Base-by-base conservation (phyloP, 106 monocot species). In the Gastrodia elata region DNA sequence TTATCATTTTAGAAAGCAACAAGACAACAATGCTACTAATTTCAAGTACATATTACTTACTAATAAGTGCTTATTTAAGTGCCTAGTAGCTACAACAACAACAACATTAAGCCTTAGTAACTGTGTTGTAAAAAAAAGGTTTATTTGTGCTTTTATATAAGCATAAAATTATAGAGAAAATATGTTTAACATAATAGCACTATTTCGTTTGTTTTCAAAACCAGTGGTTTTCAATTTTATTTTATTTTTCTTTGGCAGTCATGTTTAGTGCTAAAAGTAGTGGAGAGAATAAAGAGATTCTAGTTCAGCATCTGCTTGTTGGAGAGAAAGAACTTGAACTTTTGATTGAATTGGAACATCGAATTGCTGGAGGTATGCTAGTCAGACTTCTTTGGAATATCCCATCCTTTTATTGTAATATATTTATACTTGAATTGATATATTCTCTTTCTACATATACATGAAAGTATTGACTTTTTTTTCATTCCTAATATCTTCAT, bases 241-340 rank as follows among this genome's bases (percentile, higher is more conserved):
- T 58, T 35, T 71, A 32, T 0, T 49, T 71, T 68, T 18, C 30
- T 25, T 37, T 65, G 48, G 40, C 79, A 94, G 94, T 75, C 74
- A 25, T 49, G 16, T 90, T 81, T 71, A 84, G 84, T 76, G 75
- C 86, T 22, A 84, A 84, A 6, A 75, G 58, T 43, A 67, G 64
- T 70, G 80, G 75, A 61, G 84, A 70, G 46, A 76, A 73, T n/a
- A 93, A 79, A 73, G 97, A 98, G 82, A 76, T 93, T 46, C 67
- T 98, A 67, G 91, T 98, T 26, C 97, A 98, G 73, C 97, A 98
- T 77, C 80, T 98, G 77, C 88, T 98, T 73, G 93, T 98, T 36
- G 84, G 78, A 52, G 85, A 85, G 71, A 79, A 88, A 32, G 78
- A 98, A 68, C 78, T 83, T 32, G 87, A 88, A 44, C 86, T 98